Base-by-base conservation (phyloP, 2,329 filamentous ascomycete species). In the Cercospora zeae-maydis region DNA sequence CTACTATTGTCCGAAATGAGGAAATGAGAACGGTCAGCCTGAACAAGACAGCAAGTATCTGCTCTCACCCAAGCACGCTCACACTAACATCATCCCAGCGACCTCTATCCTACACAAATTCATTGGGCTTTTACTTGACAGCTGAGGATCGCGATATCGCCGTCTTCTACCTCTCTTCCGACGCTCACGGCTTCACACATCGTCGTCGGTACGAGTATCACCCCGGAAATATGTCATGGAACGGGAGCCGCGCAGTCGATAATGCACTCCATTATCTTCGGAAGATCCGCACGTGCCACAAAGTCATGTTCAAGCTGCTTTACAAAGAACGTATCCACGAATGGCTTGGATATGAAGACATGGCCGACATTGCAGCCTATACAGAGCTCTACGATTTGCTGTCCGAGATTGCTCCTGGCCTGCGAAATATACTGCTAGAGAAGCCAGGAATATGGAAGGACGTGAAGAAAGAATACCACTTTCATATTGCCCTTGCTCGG, bases 401-500 rank as follows among this genome's bases (percentile, higher is more conserved):
- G 1, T 8, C 51, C 7, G 42, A 27, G 8, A 47, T 47, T 2
- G 42, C 42, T 8, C 21, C 42, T 1, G 4, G 7, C 10, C 51
- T n/a, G 30, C 34, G 2, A 39, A 34, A 30, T 11, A 16, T n/a
- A 0, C 10, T 27, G 4, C 54, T 16, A 9, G 27, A 21, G 5
- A 52, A 11, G 16, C 1, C 3, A 10, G 60, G 16, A 10, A 16
- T 65, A 13, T 63, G 63, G 61, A 6, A 14, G 10, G 55, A 63
- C 5, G 53, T 65, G 10, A 31, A 52, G 1, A 27, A 58, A 3
- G 36, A 58, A n/a, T 45, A 24, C 14, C 24, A 53, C 14, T 53
- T 61, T 14, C 47, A 61, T 16, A 14, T 66, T 2, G 58, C 58
- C 1, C 61, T 66, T 1, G 53, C 36, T 3, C 37, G 34, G 10